These are phyloP conservation scores for Boletus vermiculosoides DNA, from an alignment of 768 basidiomycete species.

Conservation along the genomic window DNA sequence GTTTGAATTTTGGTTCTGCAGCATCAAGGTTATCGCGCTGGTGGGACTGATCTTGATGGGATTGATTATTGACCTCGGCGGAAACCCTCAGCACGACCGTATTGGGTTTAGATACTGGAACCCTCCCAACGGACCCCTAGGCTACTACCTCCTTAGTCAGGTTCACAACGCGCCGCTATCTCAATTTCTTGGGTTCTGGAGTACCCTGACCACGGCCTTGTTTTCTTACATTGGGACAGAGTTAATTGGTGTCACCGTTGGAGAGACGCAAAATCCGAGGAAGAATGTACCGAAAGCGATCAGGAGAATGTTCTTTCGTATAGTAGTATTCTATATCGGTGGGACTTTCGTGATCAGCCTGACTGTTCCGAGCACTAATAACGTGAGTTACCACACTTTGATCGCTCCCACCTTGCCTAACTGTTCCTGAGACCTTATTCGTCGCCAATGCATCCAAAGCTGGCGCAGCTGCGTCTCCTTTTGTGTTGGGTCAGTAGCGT, in stretches of 20 bases:
- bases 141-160: constrained; percentile 28
- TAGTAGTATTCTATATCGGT: constrained; percentile 27
- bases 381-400: constrained; percentile 26
- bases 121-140: constrained; percentile 15
- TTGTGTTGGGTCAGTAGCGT: constrained; percentile 43
- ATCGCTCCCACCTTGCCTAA: constrained; percentile 10
- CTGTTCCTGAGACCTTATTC: constrained; percentile 26
- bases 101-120: constrained; percentile 50
- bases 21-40: constrained; percentile 46
- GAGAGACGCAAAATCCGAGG: constrained; percentile 43
- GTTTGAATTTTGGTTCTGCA: constrained; percentile 54
- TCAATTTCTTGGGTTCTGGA: constrained; percentile 35
- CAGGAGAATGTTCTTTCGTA: constrained; percentile 38
- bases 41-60: constrained; percentile 43
- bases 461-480: constrained; percentile 34
- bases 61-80: constrained; percentile 52
- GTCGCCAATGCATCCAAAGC: constrained; percentile 25
- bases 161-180: constrained; percentile 36
- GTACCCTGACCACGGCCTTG: constrained; percentile 29
- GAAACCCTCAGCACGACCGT: constrained; percentile 43
- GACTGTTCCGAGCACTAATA: constrained; percentile 40
- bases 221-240: constrained; percentile 42
- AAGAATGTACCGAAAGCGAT: constrained; percentile 42
- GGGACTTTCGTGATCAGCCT: constrained; percentile 41
- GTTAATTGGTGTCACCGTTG: constrained; percentile 37